Evolutionary conservation across 2,329 filamentous ascomycete genomes (phyloP).

Genomic region (Helminthosporium solani): DNA sequence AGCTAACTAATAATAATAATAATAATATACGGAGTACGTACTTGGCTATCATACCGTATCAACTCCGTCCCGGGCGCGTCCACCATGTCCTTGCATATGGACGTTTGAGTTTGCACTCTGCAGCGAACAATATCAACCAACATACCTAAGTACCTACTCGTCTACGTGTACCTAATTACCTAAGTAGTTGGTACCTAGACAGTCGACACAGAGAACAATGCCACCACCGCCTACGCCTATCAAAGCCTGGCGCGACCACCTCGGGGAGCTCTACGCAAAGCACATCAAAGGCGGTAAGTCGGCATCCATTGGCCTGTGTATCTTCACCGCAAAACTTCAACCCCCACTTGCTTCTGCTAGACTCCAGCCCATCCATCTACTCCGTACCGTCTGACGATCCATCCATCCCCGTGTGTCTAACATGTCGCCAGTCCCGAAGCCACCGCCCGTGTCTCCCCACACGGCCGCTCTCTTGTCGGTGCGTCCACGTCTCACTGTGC

Average conservation of each 20-base stretch:
- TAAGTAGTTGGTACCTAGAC: not conserved
- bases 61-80: too few species aligned
- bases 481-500: conserved; percentile 22
- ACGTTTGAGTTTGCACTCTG: not conserved
- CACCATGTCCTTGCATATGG: too few species aligned
- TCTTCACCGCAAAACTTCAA: conserved; percentile 18
- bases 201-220: conserved; percentile 22
- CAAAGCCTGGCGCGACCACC: conserved; percentile 32
- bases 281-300: conserved; percentile 42
- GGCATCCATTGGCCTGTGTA: conserved; percentile 34
- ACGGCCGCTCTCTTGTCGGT: conserved; percentile 42
- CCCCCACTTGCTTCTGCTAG: conserved; percentile 10
- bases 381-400: conserved; percentile 6
- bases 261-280: conserved; percentile 35
- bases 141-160: not conserved
- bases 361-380: conserved; percentile 3
- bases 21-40: too few species aligned
- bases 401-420: too few species aligned
- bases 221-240: conserved; percentile 41
- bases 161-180: too few species aligned
- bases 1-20: too few species aligned
- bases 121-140: not conserved
- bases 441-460: conserved; percentile 37
- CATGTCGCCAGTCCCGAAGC: conserved; percentile 36
- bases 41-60: too few species aligned